Evolutionary conservation across 257 asterid genomes (phyloP), one percentile per base, ranked within the genome.

Genomic region (Nicotiana benthamiana): DNA sequence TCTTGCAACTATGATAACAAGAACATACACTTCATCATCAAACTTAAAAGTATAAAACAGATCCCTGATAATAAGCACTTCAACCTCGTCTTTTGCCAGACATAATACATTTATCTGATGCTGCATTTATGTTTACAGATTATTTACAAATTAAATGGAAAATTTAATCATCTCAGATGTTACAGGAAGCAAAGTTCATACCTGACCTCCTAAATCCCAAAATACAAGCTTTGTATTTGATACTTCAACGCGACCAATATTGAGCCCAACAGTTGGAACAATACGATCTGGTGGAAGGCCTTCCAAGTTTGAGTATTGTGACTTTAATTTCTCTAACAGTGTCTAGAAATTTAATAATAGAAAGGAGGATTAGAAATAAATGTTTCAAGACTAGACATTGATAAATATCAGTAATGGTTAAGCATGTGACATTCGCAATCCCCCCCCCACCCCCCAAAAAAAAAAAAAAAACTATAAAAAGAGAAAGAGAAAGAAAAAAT

Each of bases 201-300:
- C 98, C 98, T 93, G 98, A 81, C 98, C 98, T 87, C 98, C 98
- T 87, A 93, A 93, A 94, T 93, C 98, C 97, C 98, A 93, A 88
- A 93, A 93, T 56, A 92, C 94, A 80, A 94, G 97, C 86, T 94
- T 94, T 30, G 94, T 80, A 86, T 89, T 90, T 30, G 91, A 86
- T 76, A 86, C 91, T 89, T 92, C 98, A 82, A 89, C 90, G 43
- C 97, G 97, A 11, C 97, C 97, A 78, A 94, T 94, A 88, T 94
- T 92, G 75, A 94, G 98, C 72, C 97, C 97, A 81, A 94, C 98
- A 6, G 98, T 94, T 46, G 98, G 98, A 81, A 94, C 97, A 86
- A 94, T 94, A 56, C 96, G 94, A 83, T 94, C 97, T 59, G 97
- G 97, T 34, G 98, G 92, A 84, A 94, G 93, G 80, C 97, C 97